phyloP scores from a whole-genome alignment of 2,329 filamentous ascomycete species.

The Curvularia spicifera region DNA sequence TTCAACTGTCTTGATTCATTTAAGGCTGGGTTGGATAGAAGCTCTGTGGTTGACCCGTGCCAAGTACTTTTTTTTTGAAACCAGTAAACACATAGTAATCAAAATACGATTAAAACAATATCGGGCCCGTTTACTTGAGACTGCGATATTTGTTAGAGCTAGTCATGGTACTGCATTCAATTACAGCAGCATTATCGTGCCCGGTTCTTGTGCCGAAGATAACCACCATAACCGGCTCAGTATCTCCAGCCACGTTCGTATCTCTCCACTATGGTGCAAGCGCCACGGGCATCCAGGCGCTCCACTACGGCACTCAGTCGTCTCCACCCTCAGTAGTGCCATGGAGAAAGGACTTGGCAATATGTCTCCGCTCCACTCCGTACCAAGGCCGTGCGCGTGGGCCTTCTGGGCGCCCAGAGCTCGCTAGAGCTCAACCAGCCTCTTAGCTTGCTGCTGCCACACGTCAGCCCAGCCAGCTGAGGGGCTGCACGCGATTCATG shows the following conservation, averaged over 20 bases:
- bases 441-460: neutral
- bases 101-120: neutral
- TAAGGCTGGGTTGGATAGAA: too few species aligned
- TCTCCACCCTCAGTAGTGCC: conserved; percentile 5
- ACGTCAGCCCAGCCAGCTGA: conserved; percentile 34
- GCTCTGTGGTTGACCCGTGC: too few species aligned
- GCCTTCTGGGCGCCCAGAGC: conserved; percentile 23
- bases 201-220: neutral
- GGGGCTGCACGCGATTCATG: conserved; percentile 13
- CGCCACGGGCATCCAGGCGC: neutral
- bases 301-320: neutral
- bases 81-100: conserved; percentile 16
- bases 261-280: neutral
- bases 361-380: conserved; percentile 20
- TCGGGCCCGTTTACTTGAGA: too few species aligned
- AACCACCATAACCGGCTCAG: neutral
- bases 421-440: conserved; percentile 9
- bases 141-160: too few species aligned
- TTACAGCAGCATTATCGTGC: neutral
- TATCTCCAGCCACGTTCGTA: too few species aligned
- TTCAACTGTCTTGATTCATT: too few species aligned
- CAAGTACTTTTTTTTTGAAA: too few species aligned
- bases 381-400: conserved; percentile 22
- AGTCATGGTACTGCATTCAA: too few species aligned
- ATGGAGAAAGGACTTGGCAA: conserved; percentile 16